Evolutionary conservation across 768 basidiomycete genomes (phyloP).

Genomic region (Phylloporus arenicola): DNA sequence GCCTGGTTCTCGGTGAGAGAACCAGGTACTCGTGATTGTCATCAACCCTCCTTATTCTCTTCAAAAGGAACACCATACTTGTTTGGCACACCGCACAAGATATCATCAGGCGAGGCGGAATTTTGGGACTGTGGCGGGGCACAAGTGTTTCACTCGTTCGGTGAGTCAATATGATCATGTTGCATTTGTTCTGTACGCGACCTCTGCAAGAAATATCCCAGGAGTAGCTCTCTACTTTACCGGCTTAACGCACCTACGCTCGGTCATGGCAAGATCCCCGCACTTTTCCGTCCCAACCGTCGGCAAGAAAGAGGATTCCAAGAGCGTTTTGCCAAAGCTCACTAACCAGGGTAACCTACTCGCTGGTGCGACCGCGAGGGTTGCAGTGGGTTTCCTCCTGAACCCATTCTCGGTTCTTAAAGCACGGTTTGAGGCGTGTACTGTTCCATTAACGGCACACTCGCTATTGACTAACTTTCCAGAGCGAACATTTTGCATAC

Average conservation of each 20-base stretch:
- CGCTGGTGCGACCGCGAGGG: constrained; percentile 78
- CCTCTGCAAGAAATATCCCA: constrained; percentile 68
- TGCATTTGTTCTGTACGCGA: constrained; percentile 1
- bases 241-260: constrained; percentile 74
- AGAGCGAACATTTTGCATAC: constrained; percentile 80
- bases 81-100: constrained; percentile 49
- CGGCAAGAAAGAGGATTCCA: constrained; percentile 16
- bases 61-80: constrained; percentile 32
- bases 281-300: constrained; percentile 49
- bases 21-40: background rate
- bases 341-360: constrained; percentile 77
- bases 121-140: constrained; percentile 81
- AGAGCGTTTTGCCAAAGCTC: constrained; percentile 64
- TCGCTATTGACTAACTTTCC: constrained; percentile 4
- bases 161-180: constrained; percentile 32
- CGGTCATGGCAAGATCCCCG: constrained; percentile 63
- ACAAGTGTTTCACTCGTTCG: constrained; percentile 75
- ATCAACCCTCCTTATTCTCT: background rate
- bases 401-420: constrained; percentile 92
- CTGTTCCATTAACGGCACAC: background rate
- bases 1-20: constrained; percentile 34
- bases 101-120: constrained; percentile 60
- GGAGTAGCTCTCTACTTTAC: constrained; percentile 94
- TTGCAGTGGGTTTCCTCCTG: constrained; percentile 74
- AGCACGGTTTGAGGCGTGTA: constrained; percentile 82